Percentiles rank a stretch among this genome's conserved stretches.
phyloP scores from a whole-genome alignment of 441 rosid species.

The Adansonia grandidieri region DNA sequence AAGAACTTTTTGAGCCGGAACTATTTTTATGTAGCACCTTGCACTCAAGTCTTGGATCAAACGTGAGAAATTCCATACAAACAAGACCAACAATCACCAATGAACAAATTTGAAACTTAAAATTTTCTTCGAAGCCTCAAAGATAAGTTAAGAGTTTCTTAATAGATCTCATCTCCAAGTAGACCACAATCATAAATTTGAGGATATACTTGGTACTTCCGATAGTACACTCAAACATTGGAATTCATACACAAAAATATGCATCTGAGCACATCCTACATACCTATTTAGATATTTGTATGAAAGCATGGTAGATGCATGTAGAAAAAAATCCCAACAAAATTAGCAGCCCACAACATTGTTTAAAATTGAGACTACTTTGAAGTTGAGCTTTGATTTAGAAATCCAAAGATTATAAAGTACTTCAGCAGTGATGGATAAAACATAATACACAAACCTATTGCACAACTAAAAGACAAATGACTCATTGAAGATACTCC shows the following conservation, averaged over 20 bases:
- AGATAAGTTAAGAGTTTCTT: constrained; percentile 6
- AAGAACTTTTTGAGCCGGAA: background rate
- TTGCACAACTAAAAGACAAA: constrained; percentile 17
- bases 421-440: background rate
- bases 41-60: background rate
- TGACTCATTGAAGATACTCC: background rate
- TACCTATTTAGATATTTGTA: background rate
- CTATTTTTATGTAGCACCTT: background rate
- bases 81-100: background rate
- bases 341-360: constrained; percentile 3
- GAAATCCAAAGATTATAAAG: background rate
- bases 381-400: constrained; percentile 12
- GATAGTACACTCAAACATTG: background rate
- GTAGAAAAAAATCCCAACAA: background rate
- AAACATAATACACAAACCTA: background rate
- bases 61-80: background rate
- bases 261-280: constrained; percentile 1
- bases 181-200: background rate
- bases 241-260: background rate
- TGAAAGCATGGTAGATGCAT: constrained; percentile 6
- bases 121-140: constrained; percentile 10
- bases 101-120: constrained; percentile 7
- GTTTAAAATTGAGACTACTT: constrained; percentile 5
- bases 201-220: background rate
- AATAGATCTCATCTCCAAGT: background rate